phyloP scores from a whole-genome alignment of 768 basidiomycete genomes.

The Lactarius deliciosus region DNA sequence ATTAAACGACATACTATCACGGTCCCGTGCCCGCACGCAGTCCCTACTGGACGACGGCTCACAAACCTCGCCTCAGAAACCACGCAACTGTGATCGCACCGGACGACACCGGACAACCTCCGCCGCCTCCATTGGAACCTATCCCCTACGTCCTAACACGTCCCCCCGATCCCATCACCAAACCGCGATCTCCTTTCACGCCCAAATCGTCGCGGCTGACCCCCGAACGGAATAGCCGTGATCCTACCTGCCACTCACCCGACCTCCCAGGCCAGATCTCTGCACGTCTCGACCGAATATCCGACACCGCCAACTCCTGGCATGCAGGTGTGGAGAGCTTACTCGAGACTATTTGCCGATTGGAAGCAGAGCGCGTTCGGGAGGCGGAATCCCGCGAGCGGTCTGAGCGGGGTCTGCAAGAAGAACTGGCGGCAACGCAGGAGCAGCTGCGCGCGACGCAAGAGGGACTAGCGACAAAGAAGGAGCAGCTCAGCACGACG shows the following conservation, averaged over 20 bases:
- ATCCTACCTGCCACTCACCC: background rate
- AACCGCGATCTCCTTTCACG: background rate
- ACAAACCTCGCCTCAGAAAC: background rate
- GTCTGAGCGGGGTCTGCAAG: background rate
- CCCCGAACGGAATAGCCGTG: background rate
- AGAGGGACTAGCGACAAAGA: background rate
- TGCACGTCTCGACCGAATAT: background rate
- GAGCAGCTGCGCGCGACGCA: background rate
- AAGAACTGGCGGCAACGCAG: background rate
- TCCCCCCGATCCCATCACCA: background rate
- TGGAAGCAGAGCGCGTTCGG: background rate
- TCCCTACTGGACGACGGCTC: background rate
- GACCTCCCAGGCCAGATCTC: background rate
- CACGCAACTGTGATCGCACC: background rate
- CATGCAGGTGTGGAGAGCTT: background rate
- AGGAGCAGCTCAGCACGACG: background rate
- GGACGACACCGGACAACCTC: constrained; percentile 8
- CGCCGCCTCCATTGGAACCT: background rate
- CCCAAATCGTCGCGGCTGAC: background rate
- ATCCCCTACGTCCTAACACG: background rate
- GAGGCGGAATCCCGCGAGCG: background rate
- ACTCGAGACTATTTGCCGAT: background rate
- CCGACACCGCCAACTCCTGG: background rate
- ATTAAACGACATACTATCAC: background rate
- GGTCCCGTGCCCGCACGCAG: background rate